Base-by-base conservation (phyloP, 1,139 yeast genomes). In the Pichia sp. region DNA sequence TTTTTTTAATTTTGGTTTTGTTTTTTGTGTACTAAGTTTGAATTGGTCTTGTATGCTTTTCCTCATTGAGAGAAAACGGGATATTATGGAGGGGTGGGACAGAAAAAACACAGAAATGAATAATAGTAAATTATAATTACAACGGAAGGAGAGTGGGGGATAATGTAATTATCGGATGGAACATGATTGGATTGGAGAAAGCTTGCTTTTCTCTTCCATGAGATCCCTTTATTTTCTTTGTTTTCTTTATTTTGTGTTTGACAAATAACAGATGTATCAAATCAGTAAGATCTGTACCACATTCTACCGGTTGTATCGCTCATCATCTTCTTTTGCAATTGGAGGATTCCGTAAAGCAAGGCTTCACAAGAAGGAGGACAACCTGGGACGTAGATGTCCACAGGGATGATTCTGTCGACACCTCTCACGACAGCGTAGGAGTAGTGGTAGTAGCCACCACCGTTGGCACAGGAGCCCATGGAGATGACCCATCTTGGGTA, bases 301-400 rank as follows among this genome's bases (percentile, higher is more conserved):
- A 87, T 79, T 72, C 96, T 80, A 59, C 93, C 87, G 63, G 86
- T 82, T 72, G 85, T 84, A 60, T 87, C 84, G 70, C 80, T 80
- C 81, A 88, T 81, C 90, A 87, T 88, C 79, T 88, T 89, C 84
- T 86, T 87, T 72, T 88, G 96, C 67, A 89, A 78, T 73, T 86
- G 92, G 79, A 88, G 86, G 46, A 89, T 85, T 58, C 96, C 96
- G 70, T 88, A 89, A 90, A 89, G 82, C 73, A 89, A 83, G 8
- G 96, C 96, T 74, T 89, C 96, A 53, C 92, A 80, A 32, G 96
- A 87, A 52, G 96, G 96, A 30, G 96, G 96, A 74, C 96, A 89
- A 8, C 96, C 96, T 19, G 96, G 96, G 51, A 89, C 96, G 67
- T 88, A 89, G 51, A 89, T 87, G 70, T 89, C 96, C 42, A 89